Conservation (phyloP, 73 alveolate genomes). For the Diophrys appendiculata region DNA sequence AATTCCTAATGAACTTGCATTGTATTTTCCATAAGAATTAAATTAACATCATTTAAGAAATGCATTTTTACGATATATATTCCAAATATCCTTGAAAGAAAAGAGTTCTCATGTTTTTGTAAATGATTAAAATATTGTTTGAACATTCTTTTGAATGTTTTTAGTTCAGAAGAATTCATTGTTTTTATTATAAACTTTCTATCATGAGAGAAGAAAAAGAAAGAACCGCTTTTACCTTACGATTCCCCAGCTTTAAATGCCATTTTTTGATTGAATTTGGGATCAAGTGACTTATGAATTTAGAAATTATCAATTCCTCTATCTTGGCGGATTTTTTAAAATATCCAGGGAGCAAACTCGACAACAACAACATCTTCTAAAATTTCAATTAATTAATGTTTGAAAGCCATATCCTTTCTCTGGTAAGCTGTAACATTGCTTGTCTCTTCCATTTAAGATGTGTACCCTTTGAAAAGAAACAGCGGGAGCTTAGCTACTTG, state of each 20-base stretch:
- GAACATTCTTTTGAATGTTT: slow-evolving; percentile 66
- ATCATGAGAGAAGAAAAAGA: slow-evolving; percentile 82
- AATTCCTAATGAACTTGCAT: slow-evolving; percentile 61
- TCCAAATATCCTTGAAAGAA: slow-evolving; percentile 88
- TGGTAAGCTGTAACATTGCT: no score
- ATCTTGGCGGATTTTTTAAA: slow-evolving; percentile 21
- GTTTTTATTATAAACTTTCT: slow-evolving; percentile 76
- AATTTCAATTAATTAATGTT: slow-evolving; percentile 13
- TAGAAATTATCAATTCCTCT: background rate
- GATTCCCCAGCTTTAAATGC: slow-evolving; percentile 51
- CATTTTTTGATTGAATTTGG: slow-evolving; percentile 25
- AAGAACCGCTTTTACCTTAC: slow-evolving; percentile 91
- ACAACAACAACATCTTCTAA: slow-evolving; percentile 17
- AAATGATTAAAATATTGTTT: slow-evolving; percentile 68
- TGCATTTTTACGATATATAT: slow-evolving; percentile 80
- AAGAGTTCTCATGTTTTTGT: slow-evolving; percentile 50
- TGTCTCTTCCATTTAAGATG: background rate
- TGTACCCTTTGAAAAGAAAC: no score
- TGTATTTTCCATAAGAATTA: slow-evolving; percentile 87
- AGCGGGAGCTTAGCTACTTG: slow-evolving; percentile 4
- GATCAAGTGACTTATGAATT: slow-evolving; percentile 17
- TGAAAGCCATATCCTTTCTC: background rate
- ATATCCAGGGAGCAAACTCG: slow-evolving; percentile 36
- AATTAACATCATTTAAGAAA: slow-evolving; percentile 74
- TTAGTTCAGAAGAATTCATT: slow-evolving; percentile 74